Conservation (phyloP, 1,284 basidiomycete species). For the Clitocybe nebularis region DNA sequence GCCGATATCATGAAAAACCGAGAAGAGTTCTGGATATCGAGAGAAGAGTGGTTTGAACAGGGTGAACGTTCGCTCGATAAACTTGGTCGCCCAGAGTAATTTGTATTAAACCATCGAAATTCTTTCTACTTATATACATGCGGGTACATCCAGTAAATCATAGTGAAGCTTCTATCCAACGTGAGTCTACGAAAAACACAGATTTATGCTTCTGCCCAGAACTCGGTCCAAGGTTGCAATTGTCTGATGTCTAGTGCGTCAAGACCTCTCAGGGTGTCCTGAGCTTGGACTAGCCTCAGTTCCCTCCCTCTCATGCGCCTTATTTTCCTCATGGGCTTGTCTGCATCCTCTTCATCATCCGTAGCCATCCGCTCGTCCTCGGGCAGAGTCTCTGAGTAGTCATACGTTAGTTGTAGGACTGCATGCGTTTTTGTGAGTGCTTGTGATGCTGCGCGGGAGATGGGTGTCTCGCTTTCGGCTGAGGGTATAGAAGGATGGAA, state of each 20-base stretch:
- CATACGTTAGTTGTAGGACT: conserved; percentile 73
- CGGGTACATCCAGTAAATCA: not conserved
- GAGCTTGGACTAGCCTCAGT: conserved; percentile 75
- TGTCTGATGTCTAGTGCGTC: conserved; percentile 23
- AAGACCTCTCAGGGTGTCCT: conserved; percentile 45
- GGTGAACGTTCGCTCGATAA: conserved; percentile 82
- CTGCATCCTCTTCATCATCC: conserved; percentile 71
- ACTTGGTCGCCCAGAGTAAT: conserved; percentile 59
- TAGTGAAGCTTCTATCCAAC: no score
- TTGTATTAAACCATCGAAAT: not conserved
- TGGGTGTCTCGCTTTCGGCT: conserved; percentile 13
- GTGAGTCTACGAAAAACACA: no score
- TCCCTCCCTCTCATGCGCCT: conserved; percentile 80
- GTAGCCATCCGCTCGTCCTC: conserved; percentile 52
- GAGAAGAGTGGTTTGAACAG: conserved; percentile 92
- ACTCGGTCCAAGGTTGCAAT: conserved; percentile 34
- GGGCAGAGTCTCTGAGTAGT: conserved; percentile 51
- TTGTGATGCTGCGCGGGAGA: conserved; percentile 60
- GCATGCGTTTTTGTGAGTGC: conserved; percentile 85
- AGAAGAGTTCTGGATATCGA: conserved; percentile 92
- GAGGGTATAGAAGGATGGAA: conserved; percentile 40
- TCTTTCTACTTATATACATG: not conserved
- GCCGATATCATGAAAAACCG: conserved; percentile 98
- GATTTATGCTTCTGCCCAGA: conserved; percentile 29
- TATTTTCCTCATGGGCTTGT: conserved; percentile 61